Percentiles rank a stretch among this genome's conserved stretches.
These are phyloP conservation scores for Entonaema liquescens DNA, from an alignment of 495 filamentous ascomycete genomes.

Conservation along the genomic window DNA sequence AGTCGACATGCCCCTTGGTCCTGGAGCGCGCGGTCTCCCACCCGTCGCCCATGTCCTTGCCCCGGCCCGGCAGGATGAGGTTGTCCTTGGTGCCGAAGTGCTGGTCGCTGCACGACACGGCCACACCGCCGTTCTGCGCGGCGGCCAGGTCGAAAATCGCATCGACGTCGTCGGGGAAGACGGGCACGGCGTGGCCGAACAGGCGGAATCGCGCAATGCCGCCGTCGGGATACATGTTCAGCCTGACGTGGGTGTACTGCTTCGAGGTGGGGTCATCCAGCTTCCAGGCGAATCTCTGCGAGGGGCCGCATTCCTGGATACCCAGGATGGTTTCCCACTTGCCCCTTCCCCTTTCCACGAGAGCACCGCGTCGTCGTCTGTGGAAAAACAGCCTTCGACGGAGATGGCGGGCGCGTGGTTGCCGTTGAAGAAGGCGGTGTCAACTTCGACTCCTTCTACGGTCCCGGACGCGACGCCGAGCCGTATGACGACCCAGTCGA, in stretches of 20 bases:
- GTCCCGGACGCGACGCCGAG: constrained; percentile 81
- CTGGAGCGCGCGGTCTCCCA: constrained; percentile 91
- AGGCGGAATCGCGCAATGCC: constrained; percentile 89
- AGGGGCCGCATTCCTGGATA: constrained; percentile 75
- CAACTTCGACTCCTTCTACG: constrained; percentile 82
- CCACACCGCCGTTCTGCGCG: constrained; percentile 81
- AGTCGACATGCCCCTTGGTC: constrained; percentile 81
- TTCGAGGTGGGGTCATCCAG: constrained; percentile 65
- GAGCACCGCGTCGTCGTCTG: constrained; percentile 67
- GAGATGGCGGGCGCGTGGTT: constrained; percentile 87
- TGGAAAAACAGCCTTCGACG: constrained; percentile 78
- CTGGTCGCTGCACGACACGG: constrained; percentile 79
- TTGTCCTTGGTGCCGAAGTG: constrained; percentile 88
- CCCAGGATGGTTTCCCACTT: constrained; percentile 79
- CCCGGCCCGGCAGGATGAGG: constrained; percentile 82
- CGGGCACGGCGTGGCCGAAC: constrained; percentile 78
- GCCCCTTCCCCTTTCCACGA: constrained; percentile 64
- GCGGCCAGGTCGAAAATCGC: constrained; percentile 83
- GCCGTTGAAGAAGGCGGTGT: constrained; percentile 86
- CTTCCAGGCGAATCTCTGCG: constrained; percentile 80
- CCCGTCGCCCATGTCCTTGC: constrained; percentile 92
- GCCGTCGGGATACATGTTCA: constrained; percentile 93
- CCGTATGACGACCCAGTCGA: constrained; percentile 84
- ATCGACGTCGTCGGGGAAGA: constrained; percentile 68
- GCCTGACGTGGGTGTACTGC: constrained; percentile 82